Evolutionary conservation across 345 rosid genomes (phyloP).

Genomic region (Boechera retrofracta): DNA sequence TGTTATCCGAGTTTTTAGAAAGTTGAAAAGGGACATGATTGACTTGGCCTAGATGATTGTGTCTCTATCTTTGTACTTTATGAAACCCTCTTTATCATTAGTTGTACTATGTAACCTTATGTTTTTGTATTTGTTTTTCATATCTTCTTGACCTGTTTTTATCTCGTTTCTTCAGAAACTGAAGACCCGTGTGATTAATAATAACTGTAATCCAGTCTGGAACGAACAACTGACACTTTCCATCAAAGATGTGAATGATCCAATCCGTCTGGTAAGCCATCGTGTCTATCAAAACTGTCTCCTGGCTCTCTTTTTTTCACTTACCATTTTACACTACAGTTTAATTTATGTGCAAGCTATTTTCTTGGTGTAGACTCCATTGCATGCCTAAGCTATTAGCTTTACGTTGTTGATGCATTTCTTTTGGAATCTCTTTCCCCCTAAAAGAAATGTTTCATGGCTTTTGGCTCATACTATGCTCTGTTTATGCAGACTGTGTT

Average conservation of each 20-base stretch:
- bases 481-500: conserved; percentile 63
- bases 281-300: neutral
- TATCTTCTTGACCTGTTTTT: neutral
- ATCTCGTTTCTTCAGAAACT: conserved; percentile 54
- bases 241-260: conserved; percentile 54
- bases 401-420: conserved; percentile 26
- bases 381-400: neutral
- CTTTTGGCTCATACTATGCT: conserved; percentile 13
- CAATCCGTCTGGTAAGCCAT: conserved; percentile 65
- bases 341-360: neutral
- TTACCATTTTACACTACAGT: neutral
- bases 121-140: neutral
- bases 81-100: conserved; percentile 1
- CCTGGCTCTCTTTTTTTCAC: neutral
- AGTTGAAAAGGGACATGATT: neutral
- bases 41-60: conserved; percentile 28
- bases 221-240: conserved; percentile 78
- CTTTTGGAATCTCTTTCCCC: neutral
- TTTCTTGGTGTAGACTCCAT: neutral
- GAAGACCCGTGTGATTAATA: conserved; percentile 75
- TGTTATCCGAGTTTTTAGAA: neutral
- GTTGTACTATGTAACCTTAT: conserved; percentile 5
- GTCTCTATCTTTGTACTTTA: neutral
- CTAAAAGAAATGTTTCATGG: neutral
- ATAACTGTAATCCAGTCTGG: conserved; percentile 82